phyloP scores from a whole-genome alignment of 345 rosid species.

The Aethionema arabicum region DNA sequence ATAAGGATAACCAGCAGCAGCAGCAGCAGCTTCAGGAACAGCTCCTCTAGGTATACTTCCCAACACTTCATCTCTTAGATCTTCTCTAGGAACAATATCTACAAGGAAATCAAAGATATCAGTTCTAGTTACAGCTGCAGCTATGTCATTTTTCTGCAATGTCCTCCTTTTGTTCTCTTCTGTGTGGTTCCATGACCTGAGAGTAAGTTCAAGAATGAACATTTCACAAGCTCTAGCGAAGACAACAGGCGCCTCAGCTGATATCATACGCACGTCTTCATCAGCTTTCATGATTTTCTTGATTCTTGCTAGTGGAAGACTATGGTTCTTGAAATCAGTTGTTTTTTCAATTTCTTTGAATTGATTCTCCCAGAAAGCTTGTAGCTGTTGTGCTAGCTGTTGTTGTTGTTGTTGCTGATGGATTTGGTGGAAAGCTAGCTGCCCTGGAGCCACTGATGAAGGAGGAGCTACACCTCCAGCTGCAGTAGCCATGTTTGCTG shows the following conservation, averaged over 20 bases:
- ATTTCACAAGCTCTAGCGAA: constrained; percentile 98
- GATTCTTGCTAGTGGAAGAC: constrained; percentile 92
- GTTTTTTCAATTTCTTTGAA: constrained; percentile 78
- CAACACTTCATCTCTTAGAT: constrained; percentile 77
- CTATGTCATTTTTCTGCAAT: constrained; percentile 92
- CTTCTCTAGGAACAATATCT: constrained; percentile 94
- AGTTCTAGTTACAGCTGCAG: constrained; percentile 91
- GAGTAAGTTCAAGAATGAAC: constrained; percentile 89
- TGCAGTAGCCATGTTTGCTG: not conserved
- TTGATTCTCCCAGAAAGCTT: constrained; percentile 79
- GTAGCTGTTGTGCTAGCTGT: constrained; percentile 86
- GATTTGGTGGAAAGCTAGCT: constrained; percentile 68
- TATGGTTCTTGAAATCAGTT: constrained; percentile 87
- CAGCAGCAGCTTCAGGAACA: constrained; percentile 54
- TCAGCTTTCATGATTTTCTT: constrained; percentile 99
- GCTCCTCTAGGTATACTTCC: constrained; percentile 34
- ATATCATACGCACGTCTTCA: constrained; percentile 96
- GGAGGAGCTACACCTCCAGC: constrained; percentile 28
- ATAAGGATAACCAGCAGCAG: constrained; percentile 69
- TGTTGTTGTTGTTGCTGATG: constrained; percentile 89
- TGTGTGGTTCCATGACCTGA: constrained; percentile 94
- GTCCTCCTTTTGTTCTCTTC: constrained; percentile 97
- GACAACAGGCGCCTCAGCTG: constrained; percentile 94
- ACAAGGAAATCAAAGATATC: constrained; percentile 93
- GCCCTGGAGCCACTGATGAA: constrained; percentile 27